Evolutionary conservation across 2,329 filamentous ascomycete genomes (phyloP).

Genomic region (Penicillium rolfsii): DNA sequence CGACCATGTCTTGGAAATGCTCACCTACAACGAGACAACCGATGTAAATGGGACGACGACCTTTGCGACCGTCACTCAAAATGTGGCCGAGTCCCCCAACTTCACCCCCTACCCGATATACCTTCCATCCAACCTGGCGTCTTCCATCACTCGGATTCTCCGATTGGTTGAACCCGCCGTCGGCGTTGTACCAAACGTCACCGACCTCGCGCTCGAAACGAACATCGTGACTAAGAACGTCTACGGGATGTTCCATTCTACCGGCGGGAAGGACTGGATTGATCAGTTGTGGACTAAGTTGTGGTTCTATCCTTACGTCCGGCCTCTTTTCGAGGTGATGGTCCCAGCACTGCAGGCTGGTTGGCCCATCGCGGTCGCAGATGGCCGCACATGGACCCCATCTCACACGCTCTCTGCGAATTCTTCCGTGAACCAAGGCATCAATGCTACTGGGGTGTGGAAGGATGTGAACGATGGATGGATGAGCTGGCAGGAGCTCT

Average conservation of each 20-base stretch:
- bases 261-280: slow-evolving; percentile 17
- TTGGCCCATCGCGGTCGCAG: slow-evolving; percentile 1
- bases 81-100: slow-evolving; percentile 10
- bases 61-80: slow-evolving; percentile 9
- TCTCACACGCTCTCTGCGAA: slow-evolving; percentile 10
- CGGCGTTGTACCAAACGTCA: slow-evolving; percentile 9
- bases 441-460: slow-evolving; percentile 10
- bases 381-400: slow-evolving; percentile 16
- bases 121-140: slow-evolving; percentile 11
- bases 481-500: slow-evolving; percentile 18
- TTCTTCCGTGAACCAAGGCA: background rate
- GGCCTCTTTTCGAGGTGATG: slow-evolving; percentile 10
- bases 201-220: slow-evolving; percentile 13
- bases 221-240: slow-evolving; percentile 19
- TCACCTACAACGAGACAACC: slow-evolving; percentile 7
- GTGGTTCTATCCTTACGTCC: slow-evolving; percentile 16
- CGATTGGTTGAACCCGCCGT: slow-evolving; percentile 8
- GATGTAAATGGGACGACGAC: background rate
- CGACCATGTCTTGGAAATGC: slow-evolving; percentile 15
- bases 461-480: slow-evolving; percentile 12
- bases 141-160: slow-evolving; percentile 11
- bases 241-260: slow-evolving; percentile 19
- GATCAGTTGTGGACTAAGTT: slow-evolving; percentile 18
- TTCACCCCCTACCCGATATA: slow-evolving; percentile 16
- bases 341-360: slow-evolving; percentile 5